Base-by-base conservation (phyloP, 2,329 filamentous ascomycete genomes). In the Penicillium sp. region DNA sequence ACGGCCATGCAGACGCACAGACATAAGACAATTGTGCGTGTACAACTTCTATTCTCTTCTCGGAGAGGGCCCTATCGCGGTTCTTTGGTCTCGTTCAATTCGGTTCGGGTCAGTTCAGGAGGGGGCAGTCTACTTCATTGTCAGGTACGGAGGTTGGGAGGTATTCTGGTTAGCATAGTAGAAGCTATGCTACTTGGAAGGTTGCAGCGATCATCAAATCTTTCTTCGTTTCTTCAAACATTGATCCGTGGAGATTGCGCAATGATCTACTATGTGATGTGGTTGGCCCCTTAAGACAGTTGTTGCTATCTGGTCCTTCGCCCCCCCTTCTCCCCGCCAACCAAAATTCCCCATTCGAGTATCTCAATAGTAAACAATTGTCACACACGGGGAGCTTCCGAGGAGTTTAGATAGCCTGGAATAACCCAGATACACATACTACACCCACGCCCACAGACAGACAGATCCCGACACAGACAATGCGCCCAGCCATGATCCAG, bases 1-100 rank as follows among this genome's bases (percentile, higher is more conserved):
- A 49, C 28, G 46, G 28, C 28, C 33, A 63, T 56, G 63, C 60
- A 58, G 43, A 45, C 63, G 59, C 63, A 64, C 60, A 53, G 61
- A 62, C 59, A 53, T 40, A 64, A 57, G 37, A 52, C 42, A 65
- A 49, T 52, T 59, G 8, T 51, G 28, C 28, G 46, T 51, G 46
- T 51, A 13, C 48, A 28, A 35, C 28, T 51, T 51, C 30, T 22
- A 33, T 30, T 35, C 16, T 33, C 16, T 51, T 35, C 30, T 49
- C 45, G 30, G 30, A 10, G 19, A 25, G n/a, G 48, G 48, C n/a
- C 48, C 48, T 51, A 51, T 35, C 48, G 48, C 48, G 16, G 30
- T 6, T 19, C 30, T 49, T 3, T 8, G n/a, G 45, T 28, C 6
- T n/a, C 2, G 26, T 22, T 11, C 30, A 2, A 11, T 33, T 33